Percentiles rank a stretch among this genome's conserved stretches.
phyloP scores from a whole-genome alignment of 257 asterid genomes.

The Cinchona pubescens region DNA sequence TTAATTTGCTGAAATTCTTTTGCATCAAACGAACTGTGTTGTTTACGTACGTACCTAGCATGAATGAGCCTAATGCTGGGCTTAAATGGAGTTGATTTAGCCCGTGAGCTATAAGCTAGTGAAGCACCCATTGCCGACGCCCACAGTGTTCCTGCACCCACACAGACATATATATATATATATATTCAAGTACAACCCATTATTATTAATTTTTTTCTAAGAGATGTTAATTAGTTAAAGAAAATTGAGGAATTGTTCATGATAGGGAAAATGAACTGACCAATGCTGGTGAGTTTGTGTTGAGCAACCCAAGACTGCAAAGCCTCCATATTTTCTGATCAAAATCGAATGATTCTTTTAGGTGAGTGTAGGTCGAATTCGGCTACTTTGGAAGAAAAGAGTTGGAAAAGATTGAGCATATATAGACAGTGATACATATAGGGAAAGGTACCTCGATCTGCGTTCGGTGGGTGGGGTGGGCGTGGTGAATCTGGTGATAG shows the following conservation, averaged over 20 bases:
- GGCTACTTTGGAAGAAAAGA: not conserved
- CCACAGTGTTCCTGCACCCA: conserved; percentile 59
- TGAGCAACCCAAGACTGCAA: conserved; percentile 65
- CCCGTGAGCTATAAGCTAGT: conserved; percentile 38
- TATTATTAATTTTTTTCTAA: not conserved
- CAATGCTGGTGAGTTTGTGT: conserved; percentile 75
- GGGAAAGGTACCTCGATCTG: not conserved
- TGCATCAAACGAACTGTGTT: not conserved
- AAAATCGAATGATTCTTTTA: not conserved
- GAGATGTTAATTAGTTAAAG: not conserved
- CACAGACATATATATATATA: too few relatives aligned
- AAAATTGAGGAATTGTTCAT: not conserved
- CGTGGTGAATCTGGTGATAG: conserved; percentile 5
- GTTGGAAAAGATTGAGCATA: not conserved
- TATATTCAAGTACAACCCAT: not conserved
- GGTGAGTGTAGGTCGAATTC: too few relatives aligned
- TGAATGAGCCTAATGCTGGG: conserved; percentile 77
- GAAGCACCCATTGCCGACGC: conserved; percentile 72
- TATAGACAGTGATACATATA: conserved; percentile 10
- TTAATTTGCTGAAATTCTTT: not conserved
- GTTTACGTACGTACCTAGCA: conserved; percentile 76
- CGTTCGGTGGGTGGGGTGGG: not conserved
- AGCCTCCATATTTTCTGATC: conserved; percentile 42
- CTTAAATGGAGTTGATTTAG: conserved; percentile 44
- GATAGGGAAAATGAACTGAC: conserved; percentile 26